Percentiles rank a stretch among this genome's conserved stretches.
Conservation (phyloP, 257 asterid genomes). For the Salvia splendens region DNA sequence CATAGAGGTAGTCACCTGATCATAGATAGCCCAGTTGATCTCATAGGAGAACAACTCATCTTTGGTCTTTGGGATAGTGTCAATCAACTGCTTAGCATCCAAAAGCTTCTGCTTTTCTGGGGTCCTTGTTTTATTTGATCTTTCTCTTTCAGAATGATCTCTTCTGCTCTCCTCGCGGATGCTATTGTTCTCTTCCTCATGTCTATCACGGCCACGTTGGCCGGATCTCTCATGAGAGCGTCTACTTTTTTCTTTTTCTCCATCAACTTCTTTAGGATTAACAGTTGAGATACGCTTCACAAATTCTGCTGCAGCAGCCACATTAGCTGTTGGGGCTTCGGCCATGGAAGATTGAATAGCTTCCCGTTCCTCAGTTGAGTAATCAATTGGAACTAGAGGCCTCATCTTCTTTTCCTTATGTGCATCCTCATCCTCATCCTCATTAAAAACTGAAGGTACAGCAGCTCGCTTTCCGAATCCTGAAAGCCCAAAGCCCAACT, state of each 20-base stretch:
- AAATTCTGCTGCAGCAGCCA: conserved; percentile 67
- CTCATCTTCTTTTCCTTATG: conserved; percentile 97
- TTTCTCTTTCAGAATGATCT: conserved; percentile 59
- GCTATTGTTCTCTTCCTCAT: conserved; percentile 52
- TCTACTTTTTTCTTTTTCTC: conserved; percentile 69
- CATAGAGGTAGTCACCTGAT: conserved; percentile 60
- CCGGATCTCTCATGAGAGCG: conserved; percentile 73
- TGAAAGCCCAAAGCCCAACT: conserved; percentile 89
- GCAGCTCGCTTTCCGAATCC: conserved; percentile 88
- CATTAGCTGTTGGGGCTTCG: conserved; percentile 56
- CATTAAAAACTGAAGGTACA: conserved; percentile 85
- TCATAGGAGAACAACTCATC: conserved; percentile 87
- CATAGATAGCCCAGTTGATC: conserved; percentile 83
- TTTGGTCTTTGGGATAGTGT: conserved; percentile 94
- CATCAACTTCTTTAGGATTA: conserved; percentile 60
- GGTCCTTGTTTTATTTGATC: conserved; percentile 55
- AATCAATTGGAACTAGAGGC: conserved; percentile 97
- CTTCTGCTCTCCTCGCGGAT: conserved; percentile 62
- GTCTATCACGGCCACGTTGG: conserved; percentile 76
- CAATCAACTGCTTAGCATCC: conserved; percentile 96
- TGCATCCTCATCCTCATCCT: conserved; percentile 92
- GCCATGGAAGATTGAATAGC: conserved; percentile 51
- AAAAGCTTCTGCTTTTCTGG: conserved; percentile 80
- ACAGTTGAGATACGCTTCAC: conserved; percentile 63
- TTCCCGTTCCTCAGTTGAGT: conserved; percentile 82